Percentiles rank a stretch among this genome's conserved stretches.
Conservation (phyloP, 176 grass and related monocot genomes). For the Oryza meyeriana region DNA sequence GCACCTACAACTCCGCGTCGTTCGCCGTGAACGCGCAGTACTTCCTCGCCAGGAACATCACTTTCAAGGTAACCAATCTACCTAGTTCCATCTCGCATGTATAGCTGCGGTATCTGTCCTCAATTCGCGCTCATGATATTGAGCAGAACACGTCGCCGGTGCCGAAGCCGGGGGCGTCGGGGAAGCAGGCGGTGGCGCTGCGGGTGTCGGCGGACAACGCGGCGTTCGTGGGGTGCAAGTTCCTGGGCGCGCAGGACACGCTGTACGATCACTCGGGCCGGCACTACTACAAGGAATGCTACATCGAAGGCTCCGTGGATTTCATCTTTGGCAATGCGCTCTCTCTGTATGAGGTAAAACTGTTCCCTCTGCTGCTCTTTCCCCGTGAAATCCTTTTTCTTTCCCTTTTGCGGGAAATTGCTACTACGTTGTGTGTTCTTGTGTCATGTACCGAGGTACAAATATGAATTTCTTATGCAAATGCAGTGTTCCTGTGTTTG, state of each 20-base stretch:
- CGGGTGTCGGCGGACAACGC: conserved; percentile 85
- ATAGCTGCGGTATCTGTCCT: background rate
- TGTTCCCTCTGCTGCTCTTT: background rate
- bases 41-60: conserved; percentile 88
- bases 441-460: background rate
- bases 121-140: background rate
- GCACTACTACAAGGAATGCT: conserved; percentile 95
- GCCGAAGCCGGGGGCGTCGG: conserved; percentile 59
- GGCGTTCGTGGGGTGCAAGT: conserved; percentile 75
- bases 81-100: too few relatives aligned
- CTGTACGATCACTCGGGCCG: conserved; percentile 77
- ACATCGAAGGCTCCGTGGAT: conserved; percentile 90
- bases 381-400: background rate
- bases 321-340: conserved; percentile 96
- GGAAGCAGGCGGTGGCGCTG: conserved; percentile 88
- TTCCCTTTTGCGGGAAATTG: background rate
- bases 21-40: conserved; percentile 85
- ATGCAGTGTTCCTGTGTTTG: background rate
- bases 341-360: conserved; percentile 68
- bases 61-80: conserved; percentile 59
- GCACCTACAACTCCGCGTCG: conserved; percentile 71
- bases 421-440: background rate
- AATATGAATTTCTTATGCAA: background rate
- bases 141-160: conserved; percentile 71
- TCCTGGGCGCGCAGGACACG: conserved; percentile 91